Evolutionary conservation across 495 filamentous ascomycete species (phyloP), one percentile per base, ranked within the genome.

Genomic region (Xanthoparmelia taractica): DNA sequence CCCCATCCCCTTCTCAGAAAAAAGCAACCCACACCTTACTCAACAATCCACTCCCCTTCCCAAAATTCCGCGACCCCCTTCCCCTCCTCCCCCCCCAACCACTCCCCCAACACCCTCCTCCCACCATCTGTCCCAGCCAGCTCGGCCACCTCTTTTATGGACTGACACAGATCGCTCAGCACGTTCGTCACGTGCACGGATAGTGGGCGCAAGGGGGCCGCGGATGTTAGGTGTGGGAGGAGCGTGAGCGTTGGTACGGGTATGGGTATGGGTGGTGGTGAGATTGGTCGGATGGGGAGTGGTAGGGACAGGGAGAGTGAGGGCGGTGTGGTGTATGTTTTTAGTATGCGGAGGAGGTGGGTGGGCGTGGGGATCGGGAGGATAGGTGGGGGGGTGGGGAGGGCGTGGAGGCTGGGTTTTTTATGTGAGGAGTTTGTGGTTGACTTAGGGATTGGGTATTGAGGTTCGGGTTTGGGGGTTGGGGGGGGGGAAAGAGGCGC

Each of bases 81-180:
- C 43, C 12, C 58, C 23, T 31, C 63, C 48, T 25, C 59, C 50
- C 23, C 34, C 2, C 63, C 63, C 37, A 65, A 33, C 58, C 64
- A 77, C 15, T 77, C 69, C 43, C 63, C 62, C 41, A 84, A 50
- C 63, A 67, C 62, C 18, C 63, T 58, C 65, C 66, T 73, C 7
- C 78, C 79, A 8, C 71, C 67, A 0, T 60, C 60, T 7, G 71
- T 76, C 27, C 69, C 73, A 8, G 73, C 64, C 57, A 73, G 68
- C 33, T 73, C 68, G 13, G 78, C 72, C n/a, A 88, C 61, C 20
- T 77, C 76, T 37, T 67, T 65, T n/a, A 87, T 67, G 43, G 74
- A 76, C 5, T 70, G 67, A 52, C 77, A 80, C 37, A 81, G 65
- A 63, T 82, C 78, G 29, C 76, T 82, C 50, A 86, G 67, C 37